Conservation (phyloP, 2,329 filamentous ascomycete genomes). For the Fusarium ramigenum region DNA sequence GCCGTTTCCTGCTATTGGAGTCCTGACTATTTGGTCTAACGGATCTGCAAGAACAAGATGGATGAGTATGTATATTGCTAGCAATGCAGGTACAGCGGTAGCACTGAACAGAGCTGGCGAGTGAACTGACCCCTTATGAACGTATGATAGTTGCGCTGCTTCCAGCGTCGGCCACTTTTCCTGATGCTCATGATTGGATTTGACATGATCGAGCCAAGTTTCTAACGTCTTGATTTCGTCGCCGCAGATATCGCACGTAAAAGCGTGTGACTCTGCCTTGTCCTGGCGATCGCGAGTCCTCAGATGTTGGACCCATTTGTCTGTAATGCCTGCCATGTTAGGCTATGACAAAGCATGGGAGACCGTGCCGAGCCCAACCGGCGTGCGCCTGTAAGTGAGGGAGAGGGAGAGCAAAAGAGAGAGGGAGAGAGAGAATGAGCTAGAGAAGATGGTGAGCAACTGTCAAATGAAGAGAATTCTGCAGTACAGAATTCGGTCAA, state of each 20-base stretch:
- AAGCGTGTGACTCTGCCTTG: slow-evolving; percentile 5
- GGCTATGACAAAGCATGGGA: slow-evolving; percentile 13
- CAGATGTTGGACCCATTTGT: slow-evolving; percentile 33
- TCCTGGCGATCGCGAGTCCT: slow-evolving; percentile 24
- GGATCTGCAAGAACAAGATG: background rate
- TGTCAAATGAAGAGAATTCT: slow-evolving; percentile 6
- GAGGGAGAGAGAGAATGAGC: background rate
- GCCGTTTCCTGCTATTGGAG: slow-evolving; percentile 9
- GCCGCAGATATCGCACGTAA: slow-evolving; percentile 32
- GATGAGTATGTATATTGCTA: slow-evolving; percentile 4
- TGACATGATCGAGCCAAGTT: slow-evolving; percentile 42
- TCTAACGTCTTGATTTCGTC: slow-evolving; percentile 39
- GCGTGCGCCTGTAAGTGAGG: background rate
- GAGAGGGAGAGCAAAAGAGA: background rate
- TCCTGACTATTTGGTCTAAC: background rate
- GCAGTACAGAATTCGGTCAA: background rate
- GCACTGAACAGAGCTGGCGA: background rate
- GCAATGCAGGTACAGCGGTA: background rate
- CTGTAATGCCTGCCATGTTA: slow-evolving; percentile 25
- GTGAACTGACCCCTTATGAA: slow-evolving; percentile 12
- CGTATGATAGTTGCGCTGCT: slow-evolving; percentile 13
- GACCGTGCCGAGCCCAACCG: background rate
- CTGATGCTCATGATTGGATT: slow-evolving; percentile 27
- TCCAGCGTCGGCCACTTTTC: slow-evolving; percentile 22
- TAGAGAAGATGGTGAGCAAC: background rate